Percentiles rank a stretch among this genome's conserved stretches.
Evolutionary conservation across 495 filamentous ascomycete genomes (phyloP).

Genomic region (Neurospora sp.): DNA sequence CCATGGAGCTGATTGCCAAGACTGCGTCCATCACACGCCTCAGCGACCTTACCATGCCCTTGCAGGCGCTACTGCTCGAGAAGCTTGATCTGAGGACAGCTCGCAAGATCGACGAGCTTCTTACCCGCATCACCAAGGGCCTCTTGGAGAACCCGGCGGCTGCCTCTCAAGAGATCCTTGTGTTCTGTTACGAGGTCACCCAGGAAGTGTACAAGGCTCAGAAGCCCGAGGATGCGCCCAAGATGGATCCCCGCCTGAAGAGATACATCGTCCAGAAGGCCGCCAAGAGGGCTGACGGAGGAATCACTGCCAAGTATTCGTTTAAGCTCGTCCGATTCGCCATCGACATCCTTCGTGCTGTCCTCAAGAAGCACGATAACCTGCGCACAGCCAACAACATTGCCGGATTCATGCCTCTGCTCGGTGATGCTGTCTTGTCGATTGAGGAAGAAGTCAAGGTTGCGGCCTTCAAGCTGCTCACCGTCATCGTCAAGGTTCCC

Average conservation of each 20-base stretch:
- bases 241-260: constrained; percentile 49
- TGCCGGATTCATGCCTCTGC: constrained; percentile 72
- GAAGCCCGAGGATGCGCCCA: constrained; percentile 31
- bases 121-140: constrained; percentile 73
- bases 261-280: constrained; percentile 70
- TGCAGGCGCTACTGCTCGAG: constrained; percentile 68
- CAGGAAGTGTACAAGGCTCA: constrained; percentile 65
- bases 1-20: constrained; percentile 86
- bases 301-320: constrained; percentile 60
- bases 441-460: constrained; percentile 84
- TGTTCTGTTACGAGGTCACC: constrained; percentile 91
- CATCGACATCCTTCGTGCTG: constrained; percentile 70
- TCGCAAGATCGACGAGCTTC: constrained; percentile 81
- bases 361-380: constrained; percentile 69
- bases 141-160: constrained; percentile 68
- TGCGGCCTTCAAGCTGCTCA: constrained; percentile 71
- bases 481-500: constrained; percentile 75
- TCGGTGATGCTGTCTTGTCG: constrained; percentile 75
- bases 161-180: constrained; percentile 62
- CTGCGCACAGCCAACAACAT: constrained; percentile 71
- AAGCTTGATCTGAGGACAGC: constrained; percentile 69
- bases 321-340: constrained; percentile 82
- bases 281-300: constrained; percentile 53
- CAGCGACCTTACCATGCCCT: constrained; percentile 61
- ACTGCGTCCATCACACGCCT: constrained; percentile 64